phyloP scores from a whole-genome alignment of 1,139 yeast species.

The Sugiyamaella sp. region DNA sequence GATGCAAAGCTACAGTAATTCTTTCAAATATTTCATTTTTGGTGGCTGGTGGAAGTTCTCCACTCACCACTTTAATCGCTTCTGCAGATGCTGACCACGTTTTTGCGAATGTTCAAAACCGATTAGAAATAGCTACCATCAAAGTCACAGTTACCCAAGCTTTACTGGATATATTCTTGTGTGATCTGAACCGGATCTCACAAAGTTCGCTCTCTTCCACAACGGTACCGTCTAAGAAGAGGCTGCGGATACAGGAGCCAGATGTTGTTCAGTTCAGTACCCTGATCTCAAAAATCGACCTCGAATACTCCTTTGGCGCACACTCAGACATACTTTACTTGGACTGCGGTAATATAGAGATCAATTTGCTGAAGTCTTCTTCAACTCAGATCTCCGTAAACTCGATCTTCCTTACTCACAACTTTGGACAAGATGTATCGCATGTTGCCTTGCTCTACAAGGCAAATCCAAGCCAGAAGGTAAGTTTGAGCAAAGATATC shows the following conservation, averaged over 20 bases:
- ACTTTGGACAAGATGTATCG: constrained; percentile 30
- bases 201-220: neutral
- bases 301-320: constrained; percentile 2
- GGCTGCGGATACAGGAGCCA: constrained; percentile 15
- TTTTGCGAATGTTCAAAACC: neutral
- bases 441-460: constrained; percentile 31
- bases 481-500: constrained; percentile 25
- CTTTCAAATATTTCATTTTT: neutral
- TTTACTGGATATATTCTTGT: constrained; percentile 2
- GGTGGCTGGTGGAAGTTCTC: neutral
- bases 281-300: constrained; percentile 2
- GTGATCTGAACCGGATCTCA: constrained; percentile 2
- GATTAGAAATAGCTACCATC: constrained; percentile 2
- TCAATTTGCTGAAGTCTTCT: constrained; percentile 22
- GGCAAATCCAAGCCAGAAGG: constrained; percentile 32
- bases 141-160: neutral
- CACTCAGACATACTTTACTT: constrained; percentile 27
- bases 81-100: constrained; percentile 2
- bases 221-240: too few species aligned
- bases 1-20: neutral
- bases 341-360: constrained; percentile 39
- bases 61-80: neutral
- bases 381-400: constrained; percentile 22
- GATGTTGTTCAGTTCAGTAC: constrained; percentile 12
- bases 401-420: constrained; percentile 29